Conservation (phyloP, 495 filamentous ascomycete species). For the Echria macrotheca region DNA sequence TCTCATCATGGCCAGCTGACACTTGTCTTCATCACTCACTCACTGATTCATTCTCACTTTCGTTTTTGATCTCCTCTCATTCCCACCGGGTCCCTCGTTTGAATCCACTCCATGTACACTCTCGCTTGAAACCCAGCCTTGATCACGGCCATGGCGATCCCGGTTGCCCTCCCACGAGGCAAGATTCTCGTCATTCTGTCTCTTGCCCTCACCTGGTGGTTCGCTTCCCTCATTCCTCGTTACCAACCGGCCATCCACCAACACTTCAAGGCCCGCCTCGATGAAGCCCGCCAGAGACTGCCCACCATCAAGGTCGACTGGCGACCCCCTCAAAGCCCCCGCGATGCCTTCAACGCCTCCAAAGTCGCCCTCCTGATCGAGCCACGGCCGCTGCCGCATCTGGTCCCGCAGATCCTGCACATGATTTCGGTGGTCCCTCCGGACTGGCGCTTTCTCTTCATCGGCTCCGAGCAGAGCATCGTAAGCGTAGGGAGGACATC, state of each 20-base stretch:
- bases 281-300: slow-evolving; percentile 33
- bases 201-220: no score
- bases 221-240: slow-evolving; percentile 34
- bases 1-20: no score
- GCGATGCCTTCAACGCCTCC: slow-evolving; percentile 38
- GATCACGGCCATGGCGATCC: no score
- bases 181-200: no score
- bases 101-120: no score
- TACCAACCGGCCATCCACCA: slow-evolving; percentile 35
- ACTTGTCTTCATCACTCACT: no score
- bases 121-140: no score
- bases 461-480: slow-evolving; percentile 39
- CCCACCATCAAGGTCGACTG: slow-evolving; percentile 39
- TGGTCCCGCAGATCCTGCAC: slow-evolving; percentile 43
- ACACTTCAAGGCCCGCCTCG: slow-evolving; percentile 27
- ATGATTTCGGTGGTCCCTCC: slow-evolving; percentile 47
- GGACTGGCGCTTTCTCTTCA: slow-evolving; percentile 48
- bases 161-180: no score
- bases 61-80: no score
- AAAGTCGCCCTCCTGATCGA: slow-evolving; percentile 50
- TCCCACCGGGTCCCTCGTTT: no score
- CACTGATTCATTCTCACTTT: no score
- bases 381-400: slow-evolving; percentile 36
- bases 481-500: slow-evolving; percentile 33
- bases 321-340: slow-evolving; percentile 26